phyloP scores from a whole-genome alignment of 2,329 filamentous ascomycete species.

The Colletotrichum magnum region DNA sequence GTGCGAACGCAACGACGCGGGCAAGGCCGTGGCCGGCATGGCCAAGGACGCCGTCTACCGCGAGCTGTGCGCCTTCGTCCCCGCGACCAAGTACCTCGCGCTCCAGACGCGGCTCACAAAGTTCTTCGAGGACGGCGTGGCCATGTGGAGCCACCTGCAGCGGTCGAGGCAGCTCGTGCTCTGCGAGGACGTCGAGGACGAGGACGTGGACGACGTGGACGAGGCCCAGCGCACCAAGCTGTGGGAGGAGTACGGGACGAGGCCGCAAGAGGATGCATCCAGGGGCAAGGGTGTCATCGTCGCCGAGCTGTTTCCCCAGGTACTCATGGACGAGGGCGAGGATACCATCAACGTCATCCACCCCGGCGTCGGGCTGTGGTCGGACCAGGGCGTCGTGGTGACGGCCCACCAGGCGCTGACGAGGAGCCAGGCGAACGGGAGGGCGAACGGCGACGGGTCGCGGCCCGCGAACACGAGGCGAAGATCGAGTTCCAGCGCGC shows the following conservation, averaged over 20 bases:
- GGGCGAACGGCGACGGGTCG: slow-evolving; percentile 13
- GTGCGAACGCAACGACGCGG: slow-evolving; percentile 33
- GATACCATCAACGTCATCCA: slow-evolving; percentile 40
- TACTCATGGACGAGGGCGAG: slow-evolving; percentile 42
- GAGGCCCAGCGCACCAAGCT: slow-evolving; percentile 40
- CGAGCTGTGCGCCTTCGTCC: slow-evolving; percentile 3
- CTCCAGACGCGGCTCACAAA: slow-evolving; percentile 5
- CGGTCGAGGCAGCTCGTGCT: slow-evolving; percentile 45
- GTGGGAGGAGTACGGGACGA: slow-evolving; percentile 43
- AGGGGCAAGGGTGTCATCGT: slow-evolving; percentile 24
- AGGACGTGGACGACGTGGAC: slow-evolving; percentile 38
- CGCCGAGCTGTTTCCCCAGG: slow-evolving; percentile 46
- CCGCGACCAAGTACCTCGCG: slow-evolving; percentile 7
- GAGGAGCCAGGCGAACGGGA: slow-evolving; percentile 10
- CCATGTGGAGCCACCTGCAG: slow-evolving; percentile 46
- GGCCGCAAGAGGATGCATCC: neutral
- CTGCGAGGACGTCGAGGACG: slow-evolving; percentile 42
- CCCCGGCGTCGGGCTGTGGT: slow-evolving; percentile 45
- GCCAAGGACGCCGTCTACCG: slow-evolving; percentile 24
- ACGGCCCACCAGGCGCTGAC: slow-evolving; percentile 18
- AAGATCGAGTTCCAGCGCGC: slow-evolving; percentile 15
- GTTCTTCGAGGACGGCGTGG: slow-evolving; percentile 45
- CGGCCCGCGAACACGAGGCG: slow-evolving; percentile 4
- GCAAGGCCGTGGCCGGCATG: slow-evolving; percentile 7
- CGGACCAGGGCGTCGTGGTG: slow-evolving; percentile 41